Conservation (phyloP, 106 monocot genomes). For the Gastrodia elata region DNA sequence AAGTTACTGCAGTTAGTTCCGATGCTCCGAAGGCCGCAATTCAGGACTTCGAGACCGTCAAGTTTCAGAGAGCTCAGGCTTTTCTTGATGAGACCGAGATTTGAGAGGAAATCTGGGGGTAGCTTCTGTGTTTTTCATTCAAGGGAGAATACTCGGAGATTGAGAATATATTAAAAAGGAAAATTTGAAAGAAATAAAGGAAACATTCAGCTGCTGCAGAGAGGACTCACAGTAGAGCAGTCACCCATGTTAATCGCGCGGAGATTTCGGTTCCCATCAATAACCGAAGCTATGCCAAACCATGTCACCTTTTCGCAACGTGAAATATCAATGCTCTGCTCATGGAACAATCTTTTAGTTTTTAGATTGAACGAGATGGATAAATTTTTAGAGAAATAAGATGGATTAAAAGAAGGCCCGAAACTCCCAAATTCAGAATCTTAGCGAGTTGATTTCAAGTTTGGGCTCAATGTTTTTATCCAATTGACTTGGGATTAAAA, state of each 20-base stretch:
- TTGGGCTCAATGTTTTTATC: too few species aligned
- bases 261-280: constrained; percentile 54
- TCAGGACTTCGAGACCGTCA: constrained; percentile 52
- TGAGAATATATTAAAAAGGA: neutral
- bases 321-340: constrained; percentile 66
- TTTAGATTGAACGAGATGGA: too few species aligned
- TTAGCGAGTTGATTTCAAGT: too few species aligned
- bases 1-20: constrained; percentile 52
- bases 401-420: too few species aligned
- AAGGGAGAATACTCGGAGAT: neutral
- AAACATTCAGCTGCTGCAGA: neutral
- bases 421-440: too few species aligned
- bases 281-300: constrained; percentile 43
- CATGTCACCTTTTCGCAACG: constrained; percentile 61
- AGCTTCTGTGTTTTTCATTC: constrained; percentile 35
- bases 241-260: constrained; percentile 48
- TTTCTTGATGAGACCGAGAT: constrained; percentile 30
- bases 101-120: constrained; percentile 32
- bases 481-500: too few species aligned
- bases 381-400: too few species aligned
- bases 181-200: neutral
- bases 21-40: constrained; percentile 31
- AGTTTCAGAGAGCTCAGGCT: constrained; percentile 42
- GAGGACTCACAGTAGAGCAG: constrained; percentile 44
- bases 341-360: constrained; percentile 3